Conservation (phyloP, 2,329 filamentous ascomycete species). For the Hansfordia pulvinata region DNA sequence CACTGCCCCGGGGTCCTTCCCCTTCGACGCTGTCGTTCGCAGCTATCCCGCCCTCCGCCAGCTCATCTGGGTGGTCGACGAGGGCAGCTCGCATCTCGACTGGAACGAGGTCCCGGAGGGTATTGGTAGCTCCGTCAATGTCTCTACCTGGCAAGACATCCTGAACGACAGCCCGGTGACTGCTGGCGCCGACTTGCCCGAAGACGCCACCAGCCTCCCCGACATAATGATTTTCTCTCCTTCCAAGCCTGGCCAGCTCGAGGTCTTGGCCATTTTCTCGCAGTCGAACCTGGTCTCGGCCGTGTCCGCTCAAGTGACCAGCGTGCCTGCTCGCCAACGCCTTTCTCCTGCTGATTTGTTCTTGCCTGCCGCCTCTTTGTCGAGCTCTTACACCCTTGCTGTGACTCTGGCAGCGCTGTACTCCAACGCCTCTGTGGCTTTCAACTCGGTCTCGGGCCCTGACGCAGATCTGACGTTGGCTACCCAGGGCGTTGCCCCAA, state of each 20-base stretch:
- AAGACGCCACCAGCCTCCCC: constrained; percentile 37
- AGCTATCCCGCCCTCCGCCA: constrained; percentile 59
- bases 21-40: constrained; percentile 59
- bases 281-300: constrained; percentile 80
- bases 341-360: constrained; percentile 67
- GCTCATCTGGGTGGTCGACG: constrained; percentile 85
- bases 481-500: constrained; percentile 63
- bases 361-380: constrained; percentile 70
- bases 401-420: constrained; percentile 74
- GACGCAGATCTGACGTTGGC: constrained; percentile 60
- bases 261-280: constrained; percentile 70
- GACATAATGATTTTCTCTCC: constrained; percentile 58
- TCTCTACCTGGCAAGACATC: constrained; percentile 89
- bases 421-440: constrained; percentile 69
- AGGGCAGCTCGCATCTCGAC: constrained; percentile 83
- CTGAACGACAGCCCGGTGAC: constrained; percentile 53
- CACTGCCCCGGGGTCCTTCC: constrained; percentile 74
- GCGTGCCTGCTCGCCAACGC: constrained; percentile 62
- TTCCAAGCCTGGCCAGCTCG: constrained; percentile 31
- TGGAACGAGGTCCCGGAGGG: constrained; percentile 83
- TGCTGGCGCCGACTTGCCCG: constrained; percentile 50
- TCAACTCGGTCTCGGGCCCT: constrained; percentile 75
- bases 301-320: constrained; percentile 62
- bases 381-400: constrained; percentile 64
- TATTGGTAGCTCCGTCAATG: constrained; percentile 59